These are phyloP conservation scores for Dictyostelium purpureum DNA, from an alignment of 78 protist species.

Conservation along the genomic window DNA sequence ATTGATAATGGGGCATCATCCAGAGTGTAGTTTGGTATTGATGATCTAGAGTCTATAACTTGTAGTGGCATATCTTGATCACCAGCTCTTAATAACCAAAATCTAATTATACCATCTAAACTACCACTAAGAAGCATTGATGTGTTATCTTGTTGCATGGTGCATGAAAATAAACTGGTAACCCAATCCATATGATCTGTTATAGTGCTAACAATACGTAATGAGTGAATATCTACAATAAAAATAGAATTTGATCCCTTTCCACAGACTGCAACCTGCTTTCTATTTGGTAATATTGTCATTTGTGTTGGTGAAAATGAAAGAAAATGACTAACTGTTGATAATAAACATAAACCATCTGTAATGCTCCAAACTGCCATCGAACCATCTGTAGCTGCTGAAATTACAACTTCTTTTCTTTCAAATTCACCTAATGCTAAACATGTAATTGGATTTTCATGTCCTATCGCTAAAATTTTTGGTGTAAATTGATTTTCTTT, in stretches of 20 bases:
- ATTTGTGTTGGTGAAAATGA: slow-evolving; percentile 55
- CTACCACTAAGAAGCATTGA: slow-evolving; percentile 47
- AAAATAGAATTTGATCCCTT: slow-evolving; percentile 68
- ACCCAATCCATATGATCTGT: slow-evolving; percentile 62
- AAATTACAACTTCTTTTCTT: slow-evolving; percentile 33
- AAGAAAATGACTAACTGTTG: slow-evolving; percentile 37
- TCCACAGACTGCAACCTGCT: slow-evolving; percentile 56
- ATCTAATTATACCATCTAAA: slow-evolving; percentile 65
- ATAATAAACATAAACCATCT: slow-evolving; percentile 60
- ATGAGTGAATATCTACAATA: slow-evolving; percentile 55
- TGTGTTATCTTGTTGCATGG: slow-evolving; percentile 8
- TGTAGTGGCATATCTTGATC: slow-evolving; percentile 48
- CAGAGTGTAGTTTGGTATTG: background rate
- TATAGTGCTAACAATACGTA: slow-evolving; percentile 7
- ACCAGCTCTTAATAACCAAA: slow-evolving; percentile 60
- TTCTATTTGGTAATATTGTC: slow-evolving; percentile 55
- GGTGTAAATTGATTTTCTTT: slow-evolving; percentile 69
- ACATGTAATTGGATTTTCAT: slow-evolving; percentile 38
- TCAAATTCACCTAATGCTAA: slow-evolving; percentile 67
- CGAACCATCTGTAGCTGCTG: slow-evolving; percentile 45
- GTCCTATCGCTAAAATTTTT: slow-evolving; percentile 44
- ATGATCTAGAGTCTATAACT: slow-evolving; percentile 1
- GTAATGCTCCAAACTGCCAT: slow-evolving; percentile 54
- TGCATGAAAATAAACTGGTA: slow-evolving; percentile 42
- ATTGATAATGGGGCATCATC: slow-evolving; percentile 65